A percentile compares a stretch with the other conserved stretches of the same genome.
phyloP scores from a whole-genome alignment of 2,329 filamentous ascomycete species.

The Ophiocordyceps robertsii region DNA sequence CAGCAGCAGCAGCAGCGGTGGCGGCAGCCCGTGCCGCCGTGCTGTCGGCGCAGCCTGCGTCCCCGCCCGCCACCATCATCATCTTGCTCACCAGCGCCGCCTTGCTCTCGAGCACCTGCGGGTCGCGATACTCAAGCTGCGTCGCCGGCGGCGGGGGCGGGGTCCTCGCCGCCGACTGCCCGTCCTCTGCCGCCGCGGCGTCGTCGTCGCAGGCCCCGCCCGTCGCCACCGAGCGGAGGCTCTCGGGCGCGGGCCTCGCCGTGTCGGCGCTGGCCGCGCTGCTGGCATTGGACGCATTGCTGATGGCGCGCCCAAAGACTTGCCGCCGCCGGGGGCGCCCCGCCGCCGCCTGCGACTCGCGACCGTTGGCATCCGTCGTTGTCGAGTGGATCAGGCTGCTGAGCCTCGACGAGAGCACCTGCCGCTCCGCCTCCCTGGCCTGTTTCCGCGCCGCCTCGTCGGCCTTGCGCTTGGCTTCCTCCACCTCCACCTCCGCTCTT shows the following conservation, averaged over 20 bases:
- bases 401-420: conserved; percentile 27
- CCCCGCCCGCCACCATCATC: conserved; percentile 11
- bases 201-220: conserved; percentile 7
- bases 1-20: neutral
- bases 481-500: conserved; percentile 5
- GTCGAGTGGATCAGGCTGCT: conserved; percentile 26
- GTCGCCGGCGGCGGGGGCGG: conserved; percentile 29
- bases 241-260: conserved; percentile 13
- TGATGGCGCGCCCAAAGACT: conserved; percentile 44
- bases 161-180: conserved; percentile 4
- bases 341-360: conserved; percentile 2
- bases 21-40: neutral
- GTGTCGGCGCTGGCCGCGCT: conserved; percentile 27
- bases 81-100: conserved; percentile 31
- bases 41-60: conserved; percentile 6
- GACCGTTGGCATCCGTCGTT: conserved; percentile 3
- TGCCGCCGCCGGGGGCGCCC: conserved; percentile 25
- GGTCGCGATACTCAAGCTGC: conserved; percentile 40
- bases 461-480: conserved; percentile 1
- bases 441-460: conserved; percentile 10
- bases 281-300: conserved; percentile 41
- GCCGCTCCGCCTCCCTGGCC: conserved; percentile 22
- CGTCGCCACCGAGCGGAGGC: conserved; percentile 2
- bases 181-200: conserved; percentile 5
- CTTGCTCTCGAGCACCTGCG: conserved; percentile 30